Percentiles rank a stretch among this genome's conserved stretches.
These are phyloP conservation scores for Botrytis cinerea DNA, from an alignment of 2,329 filamentous ascomycete genomes.

Conservation along the genomic window DNA sequence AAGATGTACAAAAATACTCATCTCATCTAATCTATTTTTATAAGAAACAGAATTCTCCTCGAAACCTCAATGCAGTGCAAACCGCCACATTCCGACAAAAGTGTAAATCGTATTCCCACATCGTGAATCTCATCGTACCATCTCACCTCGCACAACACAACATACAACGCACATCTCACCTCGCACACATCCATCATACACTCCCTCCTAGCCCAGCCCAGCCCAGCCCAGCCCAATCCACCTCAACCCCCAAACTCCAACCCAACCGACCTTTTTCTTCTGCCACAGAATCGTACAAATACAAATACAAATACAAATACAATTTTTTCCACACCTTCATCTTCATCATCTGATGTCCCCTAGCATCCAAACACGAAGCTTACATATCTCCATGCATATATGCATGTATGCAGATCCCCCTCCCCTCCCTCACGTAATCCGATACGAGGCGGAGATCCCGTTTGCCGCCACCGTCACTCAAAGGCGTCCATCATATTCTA, in stretches of 20 bases:
- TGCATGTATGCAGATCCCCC: not conserved
- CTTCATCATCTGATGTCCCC: not conserved
- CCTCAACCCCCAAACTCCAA: not conserved
- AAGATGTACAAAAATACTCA: not conserved
- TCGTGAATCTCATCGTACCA: not conserved
- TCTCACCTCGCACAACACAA: not conserved
- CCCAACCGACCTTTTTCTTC: not conserved
- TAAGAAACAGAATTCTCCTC: not conserved
- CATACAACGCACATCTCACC: too few relatives aligned
- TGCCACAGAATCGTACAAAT: not conserved
- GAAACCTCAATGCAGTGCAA: not conserved
- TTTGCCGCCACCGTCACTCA: not conserved
- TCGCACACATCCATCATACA: not conserved
- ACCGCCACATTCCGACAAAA: too few relatives aligned
- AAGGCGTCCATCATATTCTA: rapidly evolving
- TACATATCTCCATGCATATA: not conserved
- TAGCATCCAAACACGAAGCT: slow-evolving; percentile 8
- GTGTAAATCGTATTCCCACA: too few relatives aligned
- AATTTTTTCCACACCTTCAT: not conserved
- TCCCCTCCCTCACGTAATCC: slow-evolving; percentile 13
- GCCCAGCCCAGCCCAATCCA: not conserved
- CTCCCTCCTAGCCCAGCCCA: not conserved
- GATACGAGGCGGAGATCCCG: slow-evolving; percentile 15
- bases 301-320: too few relatives aligned
- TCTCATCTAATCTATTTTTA: not conserved